These are phyloP conservation scores for Penicillium expansum DNA, from an alignment of 2,329 filamentous ascomycete species.

Conservation along the genomic window DNA sequence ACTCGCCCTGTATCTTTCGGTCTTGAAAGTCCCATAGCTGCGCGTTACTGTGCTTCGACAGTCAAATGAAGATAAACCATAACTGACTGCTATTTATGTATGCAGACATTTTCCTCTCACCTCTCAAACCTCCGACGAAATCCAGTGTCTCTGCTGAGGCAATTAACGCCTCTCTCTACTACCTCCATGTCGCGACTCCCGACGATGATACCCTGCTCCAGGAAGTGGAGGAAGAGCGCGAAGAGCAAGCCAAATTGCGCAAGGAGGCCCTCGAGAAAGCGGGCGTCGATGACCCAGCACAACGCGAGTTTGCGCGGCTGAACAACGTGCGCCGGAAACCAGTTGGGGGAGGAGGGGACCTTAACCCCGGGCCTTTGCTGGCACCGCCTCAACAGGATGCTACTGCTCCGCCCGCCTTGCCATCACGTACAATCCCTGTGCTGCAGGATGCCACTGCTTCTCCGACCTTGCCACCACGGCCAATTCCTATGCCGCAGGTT, in stretches of 20 bases:
- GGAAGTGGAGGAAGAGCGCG: conserved; percentile 39
- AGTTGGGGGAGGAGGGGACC: conserved; percentile 21
- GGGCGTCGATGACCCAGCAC: conserved; percentile 18
- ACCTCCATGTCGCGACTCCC: conserved; percentile 73
- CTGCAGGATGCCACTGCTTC: conserved; percentile 5
- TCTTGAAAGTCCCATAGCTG: neutral
- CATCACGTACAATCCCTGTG: conserved; percentile 18
- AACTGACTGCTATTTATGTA: conserved; percentile 16
- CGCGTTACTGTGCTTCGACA: conserved; percentile 3
- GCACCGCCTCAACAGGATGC: conserved; percentile 8
- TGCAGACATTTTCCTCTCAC: conserved; percentile 85
- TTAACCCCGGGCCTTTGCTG: conserved; percentile 3
- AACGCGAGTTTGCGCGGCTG: conserved; percentile 33
- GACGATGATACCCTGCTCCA: conserved; percentile 51
- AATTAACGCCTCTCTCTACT: conserved; percentile 84
- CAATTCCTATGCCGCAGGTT: conserved; percentile 16
- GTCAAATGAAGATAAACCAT: conserved; percentile 12
- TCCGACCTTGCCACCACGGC: conserved; percentile 24
- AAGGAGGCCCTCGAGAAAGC: conserved; percentile 26
- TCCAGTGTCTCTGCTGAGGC: conserved; percentile 80
- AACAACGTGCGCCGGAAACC: conserved; percentile 43
- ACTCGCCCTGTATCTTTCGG: neutral
- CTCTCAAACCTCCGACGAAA: conserved; percentile 82
- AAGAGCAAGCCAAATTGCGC: conserved; percentile 27
- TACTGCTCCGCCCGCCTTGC: conserved; percentile 16